phyloP scores from a whole-genome alignment of 305 asterid genomes.

The Solanum hybrid region DNA sequence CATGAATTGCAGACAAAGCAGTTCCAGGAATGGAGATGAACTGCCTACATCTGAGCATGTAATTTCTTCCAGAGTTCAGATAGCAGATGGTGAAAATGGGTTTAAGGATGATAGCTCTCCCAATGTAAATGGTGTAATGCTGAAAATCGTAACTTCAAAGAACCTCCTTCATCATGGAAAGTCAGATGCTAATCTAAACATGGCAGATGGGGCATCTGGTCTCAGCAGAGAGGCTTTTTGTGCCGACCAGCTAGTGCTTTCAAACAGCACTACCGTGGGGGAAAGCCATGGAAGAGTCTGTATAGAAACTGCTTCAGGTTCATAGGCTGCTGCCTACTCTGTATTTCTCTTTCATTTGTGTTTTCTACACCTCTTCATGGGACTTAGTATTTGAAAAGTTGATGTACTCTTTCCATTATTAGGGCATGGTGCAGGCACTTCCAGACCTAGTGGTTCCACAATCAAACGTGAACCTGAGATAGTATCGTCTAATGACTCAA shows the following conservation, averaged over 20 bases:
- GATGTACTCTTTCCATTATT: conserved; percentile 12
- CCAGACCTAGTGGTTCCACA: conserved; percentile 28
- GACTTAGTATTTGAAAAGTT: not conserved
- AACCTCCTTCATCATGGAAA: conserved; percentile 26
- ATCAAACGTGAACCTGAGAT: conserved; percentile 26
- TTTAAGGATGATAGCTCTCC: conserved; percentile 24
- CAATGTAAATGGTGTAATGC: conserved; percentile 23
- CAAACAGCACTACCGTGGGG: conserved; percentile 27
- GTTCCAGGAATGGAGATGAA: conserved; percentile 26
- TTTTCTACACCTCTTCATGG: not conserved
- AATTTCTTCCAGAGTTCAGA: conserved; percentile 21
- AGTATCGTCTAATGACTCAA: conserved; percentile 30
- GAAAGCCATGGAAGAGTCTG: conserved; percentile 17
- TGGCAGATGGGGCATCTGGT: conserved; percentile 23
- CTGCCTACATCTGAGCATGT: conserved; percentile 25
- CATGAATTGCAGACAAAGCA: conserved; percentile 23
- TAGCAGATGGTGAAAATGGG: conserved; percentile 28
- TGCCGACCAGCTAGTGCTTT: conserved; percentile 27
- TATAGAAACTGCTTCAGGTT: conserved; percentile 34
- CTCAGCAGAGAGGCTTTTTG: conserved; percentile 32
- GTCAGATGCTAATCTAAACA: conserved; percentile 19
- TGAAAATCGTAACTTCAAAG: conserved; percentile 23
- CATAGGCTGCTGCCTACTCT: conserved; percentile 2
- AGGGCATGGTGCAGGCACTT: conserved; percentile 26
- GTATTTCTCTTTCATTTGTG: not conserved